Evolutionary conservation across 257 asterid species (phyloP).

Genomic region (Fraxinus excelsior): DNA sequence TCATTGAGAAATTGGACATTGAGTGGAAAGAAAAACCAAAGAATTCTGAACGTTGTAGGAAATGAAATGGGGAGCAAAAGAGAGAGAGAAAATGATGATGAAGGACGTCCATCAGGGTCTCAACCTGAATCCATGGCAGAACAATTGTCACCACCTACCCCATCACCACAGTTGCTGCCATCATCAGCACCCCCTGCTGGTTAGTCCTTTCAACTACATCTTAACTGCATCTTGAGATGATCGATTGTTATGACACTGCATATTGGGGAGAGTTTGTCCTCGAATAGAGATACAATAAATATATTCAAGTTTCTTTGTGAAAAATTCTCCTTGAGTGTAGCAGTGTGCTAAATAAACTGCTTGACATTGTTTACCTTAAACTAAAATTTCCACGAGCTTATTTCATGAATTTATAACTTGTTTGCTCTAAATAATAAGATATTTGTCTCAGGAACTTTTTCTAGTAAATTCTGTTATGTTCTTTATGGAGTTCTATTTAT

Average conservation of each 20-base stretch:
- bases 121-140: slow-evolving; percentile 34
- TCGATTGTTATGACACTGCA: neutral
- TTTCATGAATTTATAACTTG: neutral
- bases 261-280: neutral
- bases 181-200: slow-evolving; percentile 48
- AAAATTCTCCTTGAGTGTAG: slow-evolving; percentile 12
- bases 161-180: slow-evolving; percentile 39
- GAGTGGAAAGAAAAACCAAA: neutral
- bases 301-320: neutral
- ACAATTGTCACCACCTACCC: slow-evolving; percentile 42
- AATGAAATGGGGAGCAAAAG: slow-evolving; percentile 45
- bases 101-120: slow-evolving; percentile 35
- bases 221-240: slow-evolving; percentile 15
- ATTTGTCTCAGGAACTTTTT: neutral
- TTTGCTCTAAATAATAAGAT: neutral
- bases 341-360: neutral
- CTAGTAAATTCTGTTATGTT: neutral
- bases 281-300: neutral
- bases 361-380: slow-evolving; percentile 9
- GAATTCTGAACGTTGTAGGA: slow-evolving; percentile 32
- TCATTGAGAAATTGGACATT: neutral
- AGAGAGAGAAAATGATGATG: slow-evolving; percentile 33
- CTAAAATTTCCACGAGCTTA: neutral
- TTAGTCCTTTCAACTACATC: slow-evolving; percentile 22
- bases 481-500: neutral